Evolutionary conservation across 495 filamentous ascomycete genomes (phyloP).

Genomic region (Amphirosellinia nigrospora): DNA sequence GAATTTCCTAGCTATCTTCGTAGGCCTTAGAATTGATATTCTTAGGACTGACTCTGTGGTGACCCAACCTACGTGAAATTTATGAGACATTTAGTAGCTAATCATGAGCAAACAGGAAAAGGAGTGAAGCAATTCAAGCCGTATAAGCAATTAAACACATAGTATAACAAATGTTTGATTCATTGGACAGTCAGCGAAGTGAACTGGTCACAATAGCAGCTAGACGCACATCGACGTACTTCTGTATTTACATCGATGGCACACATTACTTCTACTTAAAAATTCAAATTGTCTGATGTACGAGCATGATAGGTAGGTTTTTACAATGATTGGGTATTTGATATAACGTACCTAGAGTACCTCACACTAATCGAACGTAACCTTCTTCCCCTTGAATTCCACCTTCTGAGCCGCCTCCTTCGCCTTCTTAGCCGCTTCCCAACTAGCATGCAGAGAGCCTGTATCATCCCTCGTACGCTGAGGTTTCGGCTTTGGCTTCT

Average conservation of each 20-base stretch:
- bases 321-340: conserved; percentile 19
- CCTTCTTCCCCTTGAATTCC: conserved; percentile 85
- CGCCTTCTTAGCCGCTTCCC: conserved; percentile 85
- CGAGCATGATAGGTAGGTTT: not conserved
- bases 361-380: conserved; percentile 75
- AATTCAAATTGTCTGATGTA: not conserved
- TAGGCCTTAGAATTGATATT: not conserved
- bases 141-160: not conserved
- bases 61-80: not conserved
- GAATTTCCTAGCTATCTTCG: not conserved
- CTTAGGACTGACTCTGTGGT: not conserved
- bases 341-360: conserved; percentile 1
- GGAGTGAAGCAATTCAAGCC: not conserved
- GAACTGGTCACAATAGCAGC: not conserved
- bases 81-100: too few relatives aligned
- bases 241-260: not conserved
- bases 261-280: not conserved
- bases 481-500: conserved; percentile 43
- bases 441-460: conserved; percentile 83
- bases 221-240: not conserved
- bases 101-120: too few relatives aligned
- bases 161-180: not conserved
- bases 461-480: conserved; percentile 61
- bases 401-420: conserved; percentile 73
- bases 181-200: not conserved